Evolutionary conservation across 2,329 filamentous ascomycete species (phyloP), one percentile per base, ranked within the genome.

Genomic region (Xylariales sp.): DNA sequence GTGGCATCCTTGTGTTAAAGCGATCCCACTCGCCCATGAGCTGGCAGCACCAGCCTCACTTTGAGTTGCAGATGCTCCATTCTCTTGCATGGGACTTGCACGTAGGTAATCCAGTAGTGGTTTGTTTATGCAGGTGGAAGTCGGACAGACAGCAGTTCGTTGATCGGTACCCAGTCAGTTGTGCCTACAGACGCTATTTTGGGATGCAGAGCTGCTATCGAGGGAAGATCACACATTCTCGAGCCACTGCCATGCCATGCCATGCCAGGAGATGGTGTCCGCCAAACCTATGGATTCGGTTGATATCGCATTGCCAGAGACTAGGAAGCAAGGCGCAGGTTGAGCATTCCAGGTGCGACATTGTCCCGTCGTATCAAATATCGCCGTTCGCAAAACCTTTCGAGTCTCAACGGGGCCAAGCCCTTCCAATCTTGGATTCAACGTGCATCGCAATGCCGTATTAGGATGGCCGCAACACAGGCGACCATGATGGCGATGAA

Each of bases 51-150:
- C 50, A 52, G 52, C 51, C 46, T 55, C 47, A 44, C 37, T 51
- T 10, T 22, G 15, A 15, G 39, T 37, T 44, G 44, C 40, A 46
- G 22, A 15, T 36, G 35, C 48, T 48, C 52, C 48, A 48, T 45
- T 47, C 29, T 48, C 44, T 35, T 50, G 51, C 51, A 54, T 55
- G 37, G 47, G 46, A 42, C 42, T 44, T 40, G 46, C 40, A 46
- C 49, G 46, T 47, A 41, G 38, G 45, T 43, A 49, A 41, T 43
- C 29, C 31, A 43, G n/a, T n/a, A n/a, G n/a, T n/a, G n/a, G n/a
- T 7, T 10, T 22, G 15, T 16, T 38, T 27, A 46, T 40, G 39
- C 44, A 40, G 28, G 40, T 33, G n/a, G 24, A 32, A 27, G 24
- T 27, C 24, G n/a, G 24, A 8, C 28, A 33, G 11, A n/a, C n/a